Base-by-base conservation (phyloP, 148 eudicot genomes). In the Linanthus parryae region DNA sequence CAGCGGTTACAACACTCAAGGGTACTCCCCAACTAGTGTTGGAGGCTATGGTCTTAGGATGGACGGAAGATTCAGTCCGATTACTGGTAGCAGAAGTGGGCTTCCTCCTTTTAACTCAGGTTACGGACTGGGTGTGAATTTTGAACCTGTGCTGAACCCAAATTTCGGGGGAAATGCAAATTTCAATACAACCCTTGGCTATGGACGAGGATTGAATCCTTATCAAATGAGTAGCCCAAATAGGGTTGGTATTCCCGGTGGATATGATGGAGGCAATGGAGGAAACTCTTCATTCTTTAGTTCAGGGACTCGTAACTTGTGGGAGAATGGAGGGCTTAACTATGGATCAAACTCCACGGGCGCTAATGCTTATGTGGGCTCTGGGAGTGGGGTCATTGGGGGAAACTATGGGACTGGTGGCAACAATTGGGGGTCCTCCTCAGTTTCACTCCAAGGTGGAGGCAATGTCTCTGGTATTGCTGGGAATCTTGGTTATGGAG, bases 41-140 rank as follows among this genome's bases (percentile, higher is more conserved):
- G 82, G 85, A 59, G 85, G 80, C 33, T 79, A 76, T 57, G 85
- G 85, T 18, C 69, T 79, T 44, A 63, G 82, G 58, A 64, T 79
- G 74, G 83, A 83, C 68, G 68, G 82, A 23, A 69, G 90, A 66
- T 76, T 67, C 52, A 74, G 63, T 57, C 61, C 80, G 15, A 69
- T 73, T n/a, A 37, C 71, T 14, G 60, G 64, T 46, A 71, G 71
- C 45, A 65, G 85, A 52, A 71, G 66, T 46, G 78, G 69, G 21
- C 76, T 71, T 53, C 60, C 78, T 49, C 69, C 82, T 39, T 79
- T 72, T 58, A 68, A 65, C 35, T 73, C 77, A 12, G 61, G 62
- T 27, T 79, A 59, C 36, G 80, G 73, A 60, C 59, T 76, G 73
- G 80, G 82, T 7, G 24, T 71, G 71, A 75, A 70, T 54, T 71